Percentiles rank a stretch among this genome's conserved stretches.
Conservation (phyloP, 2,329 filamentous ascomycete genomes). For the Chaetomiaceae sp. region DNA sequence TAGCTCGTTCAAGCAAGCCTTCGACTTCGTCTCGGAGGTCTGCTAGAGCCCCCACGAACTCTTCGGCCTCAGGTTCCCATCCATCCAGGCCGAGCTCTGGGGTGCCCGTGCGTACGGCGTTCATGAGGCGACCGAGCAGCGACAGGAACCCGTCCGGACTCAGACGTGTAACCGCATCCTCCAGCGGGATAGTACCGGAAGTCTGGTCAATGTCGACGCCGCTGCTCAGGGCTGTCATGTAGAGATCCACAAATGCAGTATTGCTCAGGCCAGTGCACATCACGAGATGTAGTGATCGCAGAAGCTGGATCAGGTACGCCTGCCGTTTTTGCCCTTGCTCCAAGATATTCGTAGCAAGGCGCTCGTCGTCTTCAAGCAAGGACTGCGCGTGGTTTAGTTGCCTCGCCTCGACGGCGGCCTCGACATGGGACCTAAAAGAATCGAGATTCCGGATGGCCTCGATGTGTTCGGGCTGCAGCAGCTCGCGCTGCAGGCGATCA, state of each 20-base stretch:
- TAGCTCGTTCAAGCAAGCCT: slow-evolving; percentile 39
- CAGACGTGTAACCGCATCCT: slow-evolving; percentile 55
- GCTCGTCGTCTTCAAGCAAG: slow-evolving; percentile 55
- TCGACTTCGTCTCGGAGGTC: slow-evolving; percentile 42
- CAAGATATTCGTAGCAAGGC: slow-evolving; percentile 42
- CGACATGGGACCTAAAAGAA: slow-evolving; percentile 58
- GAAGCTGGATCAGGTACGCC: slow-evolving; percentile 35
- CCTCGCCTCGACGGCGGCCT: slow-evolving; percentile 40
- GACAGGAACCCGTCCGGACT: slow-evolving; percentile 43
- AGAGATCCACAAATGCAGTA: slow-evolving; percentile 48
- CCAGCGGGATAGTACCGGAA: slow-evolving; percentile 47
- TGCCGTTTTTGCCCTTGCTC: slow-evolving; percentile 18
- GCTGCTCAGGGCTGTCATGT: slow-evolving; percentile 53
- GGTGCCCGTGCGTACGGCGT: slow-evolving; percentile 32
- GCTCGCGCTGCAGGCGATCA: slow-evolving; percentile 23
- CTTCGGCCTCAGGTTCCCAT: slow-evolving; percentile 29
- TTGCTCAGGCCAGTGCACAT: slow-evolving; percentile 33
- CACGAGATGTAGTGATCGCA: slow-evolving; percentile 45
- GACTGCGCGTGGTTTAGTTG: slow-evolving; percentile 39
- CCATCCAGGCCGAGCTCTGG: slow-evolving; percentile 33
- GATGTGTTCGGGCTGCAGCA: slow-evolving; percentile 54
- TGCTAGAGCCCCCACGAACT: slow-evolving; percentile 32
- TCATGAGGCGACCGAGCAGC: slow-evolving; percentile 39
- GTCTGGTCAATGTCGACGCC: slow-evolving; percentile 40
- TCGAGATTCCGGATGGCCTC: slow-evolving; percentile 61